These are phyloP conservation scores for Penicillium lividum DNA, from an alignment of 495 filamentous ascomycete species.

Conservation along the genomic window DNA sequence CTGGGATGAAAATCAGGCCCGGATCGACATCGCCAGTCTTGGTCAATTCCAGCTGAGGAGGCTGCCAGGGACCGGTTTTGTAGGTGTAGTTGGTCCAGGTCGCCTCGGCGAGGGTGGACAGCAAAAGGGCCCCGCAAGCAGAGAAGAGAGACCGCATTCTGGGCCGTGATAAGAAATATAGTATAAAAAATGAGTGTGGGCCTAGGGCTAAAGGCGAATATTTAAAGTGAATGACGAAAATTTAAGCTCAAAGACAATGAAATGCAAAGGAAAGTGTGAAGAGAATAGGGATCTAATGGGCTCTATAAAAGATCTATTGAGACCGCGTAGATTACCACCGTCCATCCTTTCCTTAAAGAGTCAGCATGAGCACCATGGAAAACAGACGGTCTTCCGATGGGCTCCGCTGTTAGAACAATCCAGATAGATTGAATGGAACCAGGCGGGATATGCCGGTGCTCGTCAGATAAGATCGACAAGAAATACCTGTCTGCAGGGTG, in stretches of 20 bases:
- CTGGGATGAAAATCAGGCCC: slow-evolving; percentile 22
- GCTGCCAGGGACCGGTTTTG: slow-evolving; percentile 19
- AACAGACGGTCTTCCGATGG: neutral
- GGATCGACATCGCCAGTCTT: slow-evolving; percentile 13
- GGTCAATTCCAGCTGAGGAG: slow-evolving; percentile 18
- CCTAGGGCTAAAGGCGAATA: slow-evolving; percentile 2
- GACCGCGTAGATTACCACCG: neutral
- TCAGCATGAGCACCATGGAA: neutral
- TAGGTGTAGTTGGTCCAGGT: slow-evolving; percentile 16
- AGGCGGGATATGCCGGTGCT: neutral
- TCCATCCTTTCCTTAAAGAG: neutral
- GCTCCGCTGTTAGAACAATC: neutral
- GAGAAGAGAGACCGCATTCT: slow-evolving; percentile 8
- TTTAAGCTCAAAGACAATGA: slow-evolving; percentile 5
- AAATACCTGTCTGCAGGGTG: neutral
- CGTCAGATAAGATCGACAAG: neutral
- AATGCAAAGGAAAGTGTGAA: neutral
- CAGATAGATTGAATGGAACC: neutral
- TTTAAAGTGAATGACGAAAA: slow-evolving; percentile 10
- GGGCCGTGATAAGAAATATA: neutral
- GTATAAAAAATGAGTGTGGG: neutral
- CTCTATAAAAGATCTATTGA: neutral
- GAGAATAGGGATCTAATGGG: neutral
- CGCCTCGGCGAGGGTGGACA: neutral
- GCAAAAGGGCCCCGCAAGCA: neutral